Evolutionary conservation across 768 basidiomycete species (phyloP), one percentile per base, ranked within the genome.

Genomic region (Termitomyces sp.): DNA sequence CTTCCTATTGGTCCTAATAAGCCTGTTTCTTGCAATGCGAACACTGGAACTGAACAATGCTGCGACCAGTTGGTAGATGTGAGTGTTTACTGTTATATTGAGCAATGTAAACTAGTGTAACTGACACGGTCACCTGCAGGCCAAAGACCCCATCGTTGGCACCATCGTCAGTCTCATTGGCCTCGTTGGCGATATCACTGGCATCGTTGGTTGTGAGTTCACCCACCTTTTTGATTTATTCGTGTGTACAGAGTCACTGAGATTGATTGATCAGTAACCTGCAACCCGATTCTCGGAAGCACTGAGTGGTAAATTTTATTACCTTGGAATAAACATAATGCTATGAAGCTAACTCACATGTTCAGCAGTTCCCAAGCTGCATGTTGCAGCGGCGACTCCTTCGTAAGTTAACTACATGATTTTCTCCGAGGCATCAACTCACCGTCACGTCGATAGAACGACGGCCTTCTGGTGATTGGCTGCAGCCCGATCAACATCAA

Each of bases 401-500:
- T 64, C 50, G 63, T 64, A 36, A 51, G 62, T 57, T 15, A 10
- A 13, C 16, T 13, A 2, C 3, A 18, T n/a, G 12, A 13, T n/a
- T 39, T 25, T 29, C 7, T 9, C 35, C 12, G 18, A 23, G n/a
- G n/a, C 13, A 2, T 31, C 4, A 12, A 33, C 29, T 42, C 25
- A 46, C 45, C 20, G 29, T 32, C 44, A 9, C n/a, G 2, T 3
- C 7, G 2, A n/a, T 27, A 63, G 62, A 55, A 22, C 15, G 62
- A 29, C n/a, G 44, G 62, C 16, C 39, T 61, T 18, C 38, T 61
- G 18, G 57, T 52, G 18, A 1, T 63, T 31, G 58, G 58, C 12
- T 63, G 62, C 52, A 57, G 52, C 35, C 62, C 62, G 33, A 57
- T 63, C 48, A 63, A 63, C 20, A 35, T 63, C 40, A 51, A 54